Conservation (phyloP, 352 stramenopile genomes). For the Globisporangium recalcitrans region DNA sequence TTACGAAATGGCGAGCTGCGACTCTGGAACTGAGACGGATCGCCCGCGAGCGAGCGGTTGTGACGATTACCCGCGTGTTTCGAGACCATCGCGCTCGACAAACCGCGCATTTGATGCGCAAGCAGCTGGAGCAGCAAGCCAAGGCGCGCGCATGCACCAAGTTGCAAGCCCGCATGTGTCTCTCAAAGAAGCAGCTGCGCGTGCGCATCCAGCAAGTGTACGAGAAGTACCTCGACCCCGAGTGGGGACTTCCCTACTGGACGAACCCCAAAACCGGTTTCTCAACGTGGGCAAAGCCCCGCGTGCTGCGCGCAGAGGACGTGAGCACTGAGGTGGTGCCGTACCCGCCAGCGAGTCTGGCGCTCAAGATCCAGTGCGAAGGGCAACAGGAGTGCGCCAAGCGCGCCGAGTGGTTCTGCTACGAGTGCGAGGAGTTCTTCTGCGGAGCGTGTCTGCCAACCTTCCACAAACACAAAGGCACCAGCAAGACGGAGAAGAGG, state of each 20-base stretch:
- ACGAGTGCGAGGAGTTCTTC: slow-evolving; percentile 55
- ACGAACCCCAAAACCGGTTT: slow-evolving; percentile 57
- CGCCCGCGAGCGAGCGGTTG: slow-evolving; percentile 27
- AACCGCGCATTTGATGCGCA: slow-evolving; percentile 15
- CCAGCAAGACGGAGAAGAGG: not conserved
- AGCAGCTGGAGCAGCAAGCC: slow-evolving; percentile 15
- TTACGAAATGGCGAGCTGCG: slow-evolving; percentile 24
- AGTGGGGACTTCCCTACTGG: slow-evolving; percentile 64
- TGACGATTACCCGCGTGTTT: slow-evolving; percentile 35
- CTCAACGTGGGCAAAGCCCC: slow-evolving; percentile 68
- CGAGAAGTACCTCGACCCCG: slow-evolving; percentile 68
- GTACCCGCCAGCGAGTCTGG: slow-evolving; percentile 31
- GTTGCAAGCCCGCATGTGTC: slow-evolving; percentile 32
- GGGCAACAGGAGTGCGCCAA: slow-evolving; percentile 37
- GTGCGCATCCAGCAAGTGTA: slow-evolving; percentile 39
- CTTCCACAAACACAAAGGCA: slow-evolving; percentile 36
- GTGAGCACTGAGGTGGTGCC: slow-evolving; percentile 42
- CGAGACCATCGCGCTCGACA: slow-evolving; percentile 31
- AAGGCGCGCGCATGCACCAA: slow-evolving; percentile 21
- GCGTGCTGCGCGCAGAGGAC: slow-evolving; percentile 43
- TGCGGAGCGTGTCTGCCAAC: slow-evolving; percentile 33
- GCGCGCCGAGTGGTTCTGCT: slow-evolving; percentile 58
- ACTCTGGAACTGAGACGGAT: slow-evolving; percentile 22
- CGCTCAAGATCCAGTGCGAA: slow-evolving; percentile 39
- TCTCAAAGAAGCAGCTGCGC: slow-evolving; percentile 31